These are phyloP conservation scores for Cyclotella sp. DNA, from an alignment of 108 stramenopile species.

Conservation along the genomic window DNA sequence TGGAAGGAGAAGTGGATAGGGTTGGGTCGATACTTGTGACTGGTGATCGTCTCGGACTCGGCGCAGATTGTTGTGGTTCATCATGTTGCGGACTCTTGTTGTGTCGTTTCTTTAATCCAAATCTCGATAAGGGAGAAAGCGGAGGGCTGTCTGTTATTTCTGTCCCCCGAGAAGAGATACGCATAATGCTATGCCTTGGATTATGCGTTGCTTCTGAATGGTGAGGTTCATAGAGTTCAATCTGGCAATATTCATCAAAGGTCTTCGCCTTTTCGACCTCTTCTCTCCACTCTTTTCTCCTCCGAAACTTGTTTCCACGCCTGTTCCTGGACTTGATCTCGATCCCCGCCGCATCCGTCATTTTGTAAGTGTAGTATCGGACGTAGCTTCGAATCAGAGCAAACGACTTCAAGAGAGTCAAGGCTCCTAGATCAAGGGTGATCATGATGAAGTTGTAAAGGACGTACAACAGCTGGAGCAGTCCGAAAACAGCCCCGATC, in stretches of 20 bases:
- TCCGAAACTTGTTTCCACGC: constrained; percentile 39
- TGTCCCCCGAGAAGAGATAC: background rate
- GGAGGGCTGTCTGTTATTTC: background rate
- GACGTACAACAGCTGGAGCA: constrained; percentile 78
- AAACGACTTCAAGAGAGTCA: constrained; percentile 79
- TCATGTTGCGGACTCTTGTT: background rate
- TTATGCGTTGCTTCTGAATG: background rate
- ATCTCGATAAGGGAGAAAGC: background rate
- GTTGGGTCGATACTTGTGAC: background rate
- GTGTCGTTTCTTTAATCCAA: too few species aligned
- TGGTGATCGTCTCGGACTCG: constrained; percentile 3
- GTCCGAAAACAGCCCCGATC: constrained; percentile 65
- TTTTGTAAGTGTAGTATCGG: constrained; percentile 40
- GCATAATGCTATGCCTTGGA: background rate
- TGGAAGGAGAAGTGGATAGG: constrained; percentile 4
- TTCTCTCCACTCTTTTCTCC: constrained; percentile 78
- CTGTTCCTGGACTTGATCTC: constrained; percentile 12
- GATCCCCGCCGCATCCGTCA: constrained; percentile 20
- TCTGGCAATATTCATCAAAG: constrained; percentile 70
- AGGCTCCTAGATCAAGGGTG: constrained; percentile 57
- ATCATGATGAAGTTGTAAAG: constrained; percentile 89
- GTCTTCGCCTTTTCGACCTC: constrained; percentile 54
- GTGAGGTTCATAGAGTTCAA: constrained; percentile 60
- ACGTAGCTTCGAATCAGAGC: constrained; percentile 50
- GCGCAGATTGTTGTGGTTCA: background rate